Percentiles rank a stretch among this genome's conserved stretches.
Evolutionary conservation across 192 early-diverging fungal genomes (phyloP).

Genomic region (Linderina pennispora): DNA sequence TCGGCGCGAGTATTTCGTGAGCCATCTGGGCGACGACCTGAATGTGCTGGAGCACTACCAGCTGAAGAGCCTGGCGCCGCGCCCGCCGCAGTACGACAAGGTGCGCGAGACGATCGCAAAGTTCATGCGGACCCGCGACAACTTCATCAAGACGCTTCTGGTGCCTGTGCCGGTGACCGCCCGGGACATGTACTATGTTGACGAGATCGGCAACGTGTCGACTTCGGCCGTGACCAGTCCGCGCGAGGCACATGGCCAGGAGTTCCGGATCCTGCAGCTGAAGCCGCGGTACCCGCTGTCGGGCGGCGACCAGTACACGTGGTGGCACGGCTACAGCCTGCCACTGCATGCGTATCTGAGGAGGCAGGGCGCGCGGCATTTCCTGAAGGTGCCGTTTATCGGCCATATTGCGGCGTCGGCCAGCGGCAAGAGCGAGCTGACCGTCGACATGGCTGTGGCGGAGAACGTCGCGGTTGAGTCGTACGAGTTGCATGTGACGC

Average conservation of each 20-base stretch:
- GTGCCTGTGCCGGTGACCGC: conserved; percentile 63
- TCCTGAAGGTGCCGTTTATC: conserved; percentile 67
- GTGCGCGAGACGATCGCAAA: conserved; percentile 17
- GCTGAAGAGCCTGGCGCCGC: conserved; percentile 54
- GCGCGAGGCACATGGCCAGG: conserved; percentile 15
- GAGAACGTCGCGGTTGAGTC: conserved; percentile 56
- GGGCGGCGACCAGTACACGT: conserved; percentile 97
- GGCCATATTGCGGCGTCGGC: conserved; percentile 57
- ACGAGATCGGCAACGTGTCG: conserved; percentile 93
- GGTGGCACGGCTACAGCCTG: conserved; percentile 88
- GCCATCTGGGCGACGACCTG: conserved; percentile 78
- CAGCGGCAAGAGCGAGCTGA: conserved; percentile 57
- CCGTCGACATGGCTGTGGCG: conserved; percentile 66
- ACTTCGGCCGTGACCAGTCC: conserved; percentile 58
- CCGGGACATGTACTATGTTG: conserved; percentile 66
- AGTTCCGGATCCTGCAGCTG: conserved; percentile 62
- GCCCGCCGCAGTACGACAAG: conserved; percentile 13
- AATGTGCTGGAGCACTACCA: conserved; percentile 76
- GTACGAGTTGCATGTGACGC: conserved; percentile 63
- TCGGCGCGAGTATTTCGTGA: conserved; percentile 52
- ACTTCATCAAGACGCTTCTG: conserved; percentile 32
- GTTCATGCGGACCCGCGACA: conserved; percentile 20
- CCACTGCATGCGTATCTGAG: conserved; percentile 63
- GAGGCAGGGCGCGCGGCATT: conserved; percentile 40
- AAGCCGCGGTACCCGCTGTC: conserved; percentile 87